Evolutionary conservation across 495 filamentous ascomycete genomes (phyloP).

Genomic region (Annulohypoxylon nitens): DNA sequence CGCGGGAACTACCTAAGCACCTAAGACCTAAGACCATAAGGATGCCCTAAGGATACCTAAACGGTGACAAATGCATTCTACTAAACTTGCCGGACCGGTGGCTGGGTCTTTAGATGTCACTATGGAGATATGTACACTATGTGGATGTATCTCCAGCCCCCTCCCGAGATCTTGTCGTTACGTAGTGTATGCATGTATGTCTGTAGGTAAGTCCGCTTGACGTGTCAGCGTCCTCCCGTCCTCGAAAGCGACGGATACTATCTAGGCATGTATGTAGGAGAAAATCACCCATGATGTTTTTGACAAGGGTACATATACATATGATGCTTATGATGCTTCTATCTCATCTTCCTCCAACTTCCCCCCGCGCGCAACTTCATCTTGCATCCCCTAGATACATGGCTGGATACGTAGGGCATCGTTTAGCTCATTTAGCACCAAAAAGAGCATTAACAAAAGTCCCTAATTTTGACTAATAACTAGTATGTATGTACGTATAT

Average conservation of each 20-base stretch:
- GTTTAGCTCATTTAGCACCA: background rate
- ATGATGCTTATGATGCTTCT: background rate
- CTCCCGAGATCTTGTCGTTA: constrained; percentile 36
- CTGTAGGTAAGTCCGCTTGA: constrained; percentile 24
- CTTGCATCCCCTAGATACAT: constrained; percentile 4
- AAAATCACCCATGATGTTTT: background rate
- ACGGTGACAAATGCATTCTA: constrained; percentile 26
- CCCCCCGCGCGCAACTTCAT: constrained; percentile 29
- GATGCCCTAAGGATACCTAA: constrained; percentile 1
- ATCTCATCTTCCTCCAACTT: constrained; percentile 4
- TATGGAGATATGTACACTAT: background rate
- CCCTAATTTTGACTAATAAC: constrained; percentile 6
- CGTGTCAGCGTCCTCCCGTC: constrained; percentile 35
- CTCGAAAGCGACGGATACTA: constrained; percentile 29
- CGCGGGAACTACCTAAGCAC: background rate
- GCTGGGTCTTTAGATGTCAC: constrained; percentile 15
- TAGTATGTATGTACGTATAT: constrained; percentile 15
- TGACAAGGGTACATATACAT: constrained; percentile 20
- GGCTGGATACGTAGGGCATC: too few species aligned
- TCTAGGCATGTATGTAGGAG: background rate
- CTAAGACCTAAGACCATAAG: too few species aligned
- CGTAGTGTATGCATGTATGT: constrained; percentile 23
- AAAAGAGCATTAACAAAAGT: constrained; percentile 13
- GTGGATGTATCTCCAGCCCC: constrained; percentile 19
- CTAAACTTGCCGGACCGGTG: constrained; percentile 32